Evolutionary conservation across 306 rosid species (phyloP).

Genomic region (Potentilla sterilis): DNA sequence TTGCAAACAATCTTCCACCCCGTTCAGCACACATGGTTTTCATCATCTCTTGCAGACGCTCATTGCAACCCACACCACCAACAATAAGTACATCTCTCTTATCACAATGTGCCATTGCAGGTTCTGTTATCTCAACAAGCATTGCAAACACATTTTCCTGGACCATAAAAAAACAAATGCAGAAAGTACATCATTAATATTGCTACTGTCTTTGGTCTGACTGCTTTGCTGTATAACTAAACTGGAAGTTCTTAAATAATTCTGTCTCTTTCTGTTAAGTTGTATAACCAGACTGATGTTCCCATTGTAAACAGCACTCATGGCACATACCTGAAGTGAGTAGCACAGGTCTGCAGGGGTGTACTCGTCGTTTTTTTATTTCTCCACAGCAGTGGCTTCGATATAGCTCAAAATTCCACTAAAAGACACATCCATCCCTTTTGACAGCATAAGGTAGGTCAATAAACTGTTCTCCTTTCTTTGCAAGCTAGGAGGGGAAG

Average conservation of each 20-base stretch:
- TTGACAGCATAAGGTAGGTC: constrained; percentile 88
- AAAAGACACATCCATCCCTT: constrained; percentile 95
- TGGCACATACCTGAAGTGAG: constrained; percentile 68
- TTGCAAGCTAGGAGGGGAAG: constrained; percentile 59
- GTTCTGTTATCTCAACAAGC: constrained; percentile 95
- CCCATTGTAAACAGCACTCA: background rate
- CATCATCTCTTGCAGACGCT: constrained; percentile 93
- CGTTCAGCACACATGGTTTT: constrained; percentile 85
- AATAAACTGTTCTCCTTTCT: constrained; percentile 74
- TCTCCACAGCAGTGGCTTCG: constrained; percentile 82
- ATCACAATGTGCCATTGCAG: constrained; percentile 98
- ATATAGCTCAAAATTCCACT: constrained; percentile 84
- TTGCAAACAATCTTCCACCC: constrained; percentile 84
- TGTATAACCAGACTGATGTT: background rate
- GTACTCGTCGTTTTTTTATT: constrained; percentile 72
- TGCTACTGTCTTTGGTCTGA: background rate
- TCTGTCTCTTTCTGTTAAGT: background rate
- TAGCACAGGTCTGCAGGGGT: constrained; percentile 95
- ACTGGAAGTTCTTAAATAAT: background rate
- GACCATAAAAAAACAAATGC: constrained; percentile 10
- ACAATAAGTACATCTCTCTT: constrained; percentile 83
- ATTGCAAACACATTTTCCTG: constrained; percentile 85
- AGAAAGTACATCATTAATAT: background rate
- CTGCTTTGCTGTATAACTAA: background rate
- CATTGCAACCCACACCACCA: constrained; percentile 94